Conservation (phyloP, 106 monocot species). For the Dendrobium chrysotoxum region DNA sequence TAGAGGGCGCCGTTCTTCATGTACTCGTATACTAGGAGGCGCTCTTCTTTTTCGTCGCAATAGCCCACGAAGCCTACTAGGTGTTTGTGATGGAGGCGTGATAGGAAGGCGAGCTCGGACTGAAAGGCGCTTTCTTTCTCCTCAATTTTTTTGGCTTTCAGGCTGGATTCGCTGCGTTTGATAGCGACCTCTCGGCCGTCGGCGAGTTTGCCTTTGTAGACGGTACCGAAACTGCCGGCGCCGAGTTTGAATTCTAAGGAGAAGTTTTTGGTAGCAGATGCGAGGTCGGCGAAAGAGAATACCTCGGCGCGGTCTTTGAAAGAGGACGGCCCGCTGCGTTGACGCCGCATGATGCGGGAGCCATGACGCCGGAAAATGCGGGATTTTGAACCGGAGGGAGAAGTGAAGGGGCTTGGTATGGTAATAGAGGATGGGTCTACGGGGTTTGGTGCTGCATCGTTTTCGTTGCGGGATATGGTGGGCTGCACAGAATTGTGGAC, state of each 20-base stretch:
- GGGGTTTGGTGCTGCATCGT: background rate
- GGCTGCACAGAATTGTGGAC: constrained; percentile 80
- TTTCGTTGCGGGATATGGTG: constrained; percentile 18
- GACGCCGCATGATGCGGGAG: background rate
- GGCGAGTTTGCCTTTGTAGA: constrained; percentile 19
- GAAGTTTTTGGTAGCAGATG: constrained; percentile 4
- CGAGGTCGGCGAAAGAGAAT: constrained; percentile 3
- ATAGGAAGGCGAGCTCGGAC: constrained; percentile 45
- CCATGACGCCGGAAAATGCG: constrained; percentile 3
- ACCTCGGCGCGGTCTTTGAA: background rate
- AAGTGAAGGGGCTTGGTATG: background rate
- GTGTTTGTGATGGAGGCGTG: constrained; percentile 59
- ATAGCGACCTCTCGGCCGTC: constrained; percentile 33
- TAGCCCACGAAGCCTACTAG: constrained; percentile 44
- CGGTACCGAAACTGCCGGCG: constrained; percentile 26
- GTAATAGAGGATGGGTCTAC: background rate
- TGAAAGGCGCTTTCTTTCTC: constrained; percentile 53
- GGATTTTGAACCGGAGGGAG: background rate
- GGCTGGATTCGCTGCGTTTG: constrained; percentile 13
- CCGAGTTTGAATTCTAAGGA: constrained; percentile 15
- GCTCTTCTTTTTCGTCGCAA: constrained; percentile 44
- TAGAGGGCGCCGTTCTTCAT: constrained; percentile 62
- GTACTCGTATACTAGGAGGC: constrained; percentile 58
- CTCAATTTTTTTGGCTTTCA: constrained; percentile 4
- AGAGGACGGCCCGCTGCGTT: background rate